Evolutionary conservation across 2,329 filamentous ascomycete genomes (phyloP).

Genomic region (Fonsecaea nubica): DNA sequence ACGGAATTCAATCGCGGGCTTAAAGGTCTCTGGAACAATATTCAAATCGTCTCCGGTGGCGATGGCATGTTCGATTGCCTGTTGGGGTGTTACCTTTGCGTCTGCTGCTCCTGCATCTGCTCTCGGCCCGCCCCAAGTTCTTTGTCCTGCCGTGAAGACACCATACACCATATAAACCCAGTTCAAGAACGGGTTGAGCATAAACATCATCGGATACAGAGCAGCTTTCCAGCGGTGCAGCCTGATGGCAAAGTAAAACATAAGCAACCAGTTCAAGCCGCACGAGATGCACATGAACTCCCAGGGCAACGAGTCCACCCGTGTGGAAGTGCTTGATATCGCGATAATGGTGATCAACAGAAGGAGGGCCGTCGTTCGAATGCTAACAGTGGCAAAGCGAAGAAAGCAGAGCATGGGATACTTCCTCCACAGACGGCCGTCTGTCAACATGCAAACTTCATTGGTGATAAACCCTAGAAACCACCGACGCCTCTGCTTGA

Average conservation of each 20-base stretch:
- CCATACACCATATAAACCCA: slow-evolving; percentile 99
- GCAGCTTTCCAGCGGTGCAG: slow-evolving; percentile 90
- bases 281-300: slow-evolving; percentile 93
- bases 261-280: slow-evolving; percentile 90
- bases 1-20: slow-evolving; percentile 49
- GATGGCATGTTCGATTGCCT: slow-evolving; percentile 83
- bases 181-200: slow-evolving; percentile 95
- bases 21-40: slow-evolving; percentile 84
- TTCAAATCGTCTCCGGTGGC: slow-evolving; percentile 86
- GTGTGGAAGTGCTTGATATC: slow-evolving; percentile 81
- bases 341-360: slow-evolving; percentile 95
- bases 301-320: slow-evolving; percentile 78
- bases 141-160: slow-evolving; percentile 90
- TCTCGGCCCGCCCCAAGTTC: slow-evolving; percentile 93
- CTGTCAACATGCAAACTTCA: slow-evolving; percentile 97
- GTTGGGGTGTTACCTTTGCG: slow-evolving; percentile 73
- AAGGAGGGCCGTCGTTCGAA: slow-evolving; percentile 87
- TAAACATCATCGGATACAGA: slow-evolving; percentile 94
- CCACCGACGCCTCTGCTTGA: slow-evolving; percentile 96
- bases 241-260: slow-evolving; percentile 92
- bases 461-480: slow-evolving; percentile 98
- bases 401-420: slow-evolving; percentile 87
- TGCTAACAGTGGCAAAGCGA: slow-evolving; percentile 94
- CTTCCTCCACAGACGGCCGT: slow-evolving; percentile 86
- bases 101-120: slow-evolving; percentile 86